A percentile compares a stretch with the other conserved stretches of the same genome.
phyloP scores from a whole-genome alignment of 768 basidiomycete species.

The Astraeus odoratus region DNA sequence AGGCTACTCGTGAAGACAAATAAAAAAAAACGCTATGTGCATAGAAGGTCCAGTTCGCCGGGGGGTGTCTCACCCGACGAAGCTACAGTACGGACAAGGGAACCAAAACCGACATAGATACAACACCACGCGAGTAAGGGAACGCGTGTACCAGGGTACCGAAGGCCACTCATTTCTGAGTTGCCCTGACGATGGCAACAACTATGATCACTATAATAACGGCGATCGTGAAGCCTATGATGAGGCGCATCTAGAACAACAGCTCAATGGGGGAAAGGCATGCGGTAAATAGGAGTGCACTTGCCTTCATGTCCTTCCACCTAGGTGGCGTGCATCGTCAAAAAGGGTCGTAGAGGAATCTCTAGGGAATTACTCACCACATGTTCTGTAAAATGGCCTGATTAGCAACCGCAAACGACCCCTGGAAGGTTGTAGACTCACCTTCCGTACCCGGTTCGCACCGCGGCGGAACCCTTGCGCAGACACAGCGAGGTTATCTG shows the following conservation, averaged over 20 bases:
- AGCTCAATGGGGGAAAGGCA: conserved; percentile 4
- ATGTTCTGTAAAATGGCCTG: conserved; percentile 52
- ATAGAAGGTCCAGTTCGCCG: conserved; percentile 15
- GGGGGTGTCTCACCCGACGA: conserved; percentile 4
- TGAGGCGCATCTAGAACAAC: conserved; percentile 79
- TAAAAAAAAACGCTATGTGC: too few relatives aligned
- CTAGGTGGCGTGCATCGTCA: conserved; percentile 30
- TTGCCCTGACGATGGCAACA: conserved; percentile 88
- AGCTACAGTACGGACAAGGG: conserved; percentile 15
- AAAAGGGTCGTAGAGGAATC: neutral
- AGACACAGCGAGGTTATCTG: conserved; percentile 94
- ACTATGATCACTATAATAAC: conserved; percentile 95
- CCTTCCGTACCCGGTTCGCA: conserved; percentile 96
- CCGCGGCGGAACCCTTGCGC: conserved; percentile 99
- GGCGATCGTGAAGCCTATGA: conserved; percentile 84
- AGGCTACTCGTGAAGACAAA: too few relatives aligned
- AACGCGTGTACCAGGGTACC: conserved; percentile 9
- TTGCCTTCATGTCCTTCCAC: conserved; percentile 98
- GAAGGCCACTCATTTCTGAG: conserved; percentile 35
- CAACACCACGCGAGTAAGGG: conserved; percentile 29
- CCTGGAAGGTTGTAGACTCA: conserved; percentile 32
- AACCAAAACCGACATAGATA: conserved; percentile 39
- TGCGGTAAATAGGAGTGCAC: conserved; percentile 12
- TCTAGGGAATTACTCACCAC: conserved; percentile 65
- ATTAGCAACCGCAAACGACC: conserved; percentile 5